Percentiles rank a stretch among this genome's conserved stretches.
Conservation (phyloP, 495 filamentous ascomycete genomes). For the Xylaria grammica region DNA sequence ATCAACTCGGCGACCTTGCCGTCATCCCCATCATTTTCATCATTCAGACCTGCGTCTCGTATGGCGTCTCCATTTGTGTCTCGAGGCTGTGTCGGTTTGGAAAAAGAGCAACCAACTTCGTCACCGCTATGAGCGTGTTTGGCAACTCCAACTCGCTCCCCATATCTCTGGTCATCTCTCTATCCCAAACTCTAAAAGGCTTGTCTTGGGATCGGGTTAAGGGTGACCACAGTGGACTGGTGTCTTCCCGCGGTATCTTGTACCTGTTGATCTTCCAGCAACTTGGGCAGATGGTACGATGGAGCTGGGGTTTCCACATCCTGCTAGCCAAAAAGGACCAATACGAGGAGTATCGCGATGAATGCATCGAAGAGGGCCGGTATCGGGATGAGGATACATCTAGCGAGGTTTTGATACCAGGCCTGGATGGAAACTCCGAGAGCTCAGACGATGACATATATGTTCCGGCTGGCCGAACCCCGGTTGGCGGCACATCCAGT, state of each 20-base stretch:
- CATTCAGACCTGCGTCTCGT: conserved; percentile 84
- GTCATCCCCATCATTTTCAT: conserved; percentile 94
- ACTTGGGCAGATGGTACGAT: conserved; percentile 90
- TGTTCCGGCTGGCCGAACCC: conserved; percentile 54
- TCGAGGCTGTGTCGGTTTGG: conserved; percentile 77
- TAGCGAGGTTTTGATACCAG: conserved; percentile 37
- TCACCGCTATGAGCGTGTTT: conserved; percentile 97
- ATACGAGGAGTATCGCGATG: conserved; percentile 63
- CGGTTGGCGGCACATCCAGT: conserved; percentile 45
- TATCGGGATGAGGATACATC: conserved; percentile 61
- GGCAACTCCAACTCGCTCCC: conserved; percentile 98
- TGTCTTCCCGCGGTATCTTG: conserved; percentile 89
- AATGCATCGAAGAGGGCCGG: conserved; percentile 68
- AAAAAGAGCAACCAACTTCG: conserved; percentile 87
- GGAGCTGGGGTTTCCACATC: conserved; percentile 98
- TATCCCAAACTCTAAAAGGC: conserved; percentile 88
- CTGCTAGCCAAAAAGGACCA: conserved; percentile 80
- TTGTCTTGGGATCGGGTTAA: conserved; percentile 91
- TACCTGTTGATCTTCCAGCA: conserved; percentile 98
- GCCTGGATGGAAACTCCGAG: conserved; percentile 32
- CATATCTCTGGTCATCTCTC: conserved; percentile 91
- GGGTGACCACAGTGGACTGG: conserved; percentile 93
- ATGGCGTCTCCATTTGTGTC: conserved; percentile 70
- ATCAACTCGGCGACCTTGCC: conserved; percentile 86
- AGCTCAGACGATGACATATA: conserved; percentile 46